Conservation (phyloP, 805 yeast species). For the Tetrapisispora pingtungensis region DNA sequence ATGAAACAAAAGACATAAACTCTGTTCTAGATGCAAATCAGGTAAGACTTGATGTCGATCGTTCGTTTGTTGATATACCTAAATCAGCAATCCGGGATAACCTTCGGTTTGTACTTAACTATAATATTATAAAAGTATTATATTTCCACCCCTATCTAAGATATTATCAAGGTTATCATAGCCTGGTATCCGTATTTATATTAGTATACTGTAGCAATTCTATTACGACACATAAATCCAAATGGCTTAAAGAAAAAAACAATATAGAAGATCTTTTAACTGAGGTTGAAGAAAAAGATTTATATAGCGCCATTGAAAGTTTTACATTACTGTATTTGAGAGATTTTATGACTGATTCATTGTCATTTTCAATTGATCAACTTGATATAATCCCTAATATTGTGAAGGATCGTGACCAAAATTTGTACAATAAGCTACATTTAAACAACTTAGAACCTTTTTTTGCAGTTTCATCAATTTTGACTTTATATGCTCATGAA, state of each 20-base stretch:
- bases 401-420: conserved; percentile 39
- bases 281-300: conserved; percentile 13
- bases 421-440: conserved; percentile 29
- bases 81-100: conserved; percentile 13
- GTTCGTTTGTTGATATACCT: conserved; percentile 45
- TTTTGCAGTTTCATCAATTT: conserved; percentile 64
- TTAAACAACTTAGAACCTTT: conserved; percentile 43
- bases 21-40: conserved; percentile 64
- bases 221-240: conserved; percentile 23
- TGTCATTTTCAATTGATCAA: conserved; percentile 58
- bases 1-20: conserved; percentile 27
- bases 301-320: conserved; percentile 40
- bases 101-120: conserved; percentile 19
- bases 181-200: conserved; percentile 60
- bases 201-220: conserved; percentile 35
- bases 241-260: conserved; percentile 56
- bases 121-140: conserved; percentile 44
- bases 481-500: conserved; percentile 76
- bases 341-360: conserved; percentile 73
- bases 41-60: conserved; percentile 62
- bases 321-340: conserved; percentile 57
- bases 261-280: conserved; percentile 44
- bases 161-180: conserved; percentile 93
- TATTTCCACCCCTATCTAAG: conserved; percentile 50
- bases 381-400: conserved; percentile 57